These are phyloP conservation scores for Melampsora americana DNA, from an alignment of 1,284 basidiomycete genomes.

Conservation along the genomic window DNA sequence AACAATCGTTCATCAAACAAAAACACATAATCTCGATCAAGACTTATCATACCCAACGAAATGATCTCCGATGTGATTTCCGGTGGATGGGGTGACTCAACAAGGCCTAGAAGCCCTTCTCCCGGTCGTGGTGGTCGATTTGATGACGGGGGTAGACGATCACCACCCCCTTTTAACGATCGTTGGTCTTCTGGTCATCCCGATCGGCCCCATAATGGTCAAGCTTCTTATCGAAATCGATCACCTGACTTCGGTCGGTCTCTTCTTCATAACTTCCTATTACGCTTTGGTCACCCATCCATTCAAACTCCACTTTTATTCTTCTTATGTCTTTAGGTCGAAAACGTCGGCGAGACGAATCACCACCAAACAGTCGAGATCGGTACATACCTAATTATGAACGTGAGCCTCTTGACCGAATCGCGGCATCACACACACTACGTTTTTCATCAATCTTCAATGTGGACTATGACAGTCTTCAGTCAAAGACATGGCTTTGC, in stretches of 20 bases:
- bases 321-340: constrained; percentile 17
- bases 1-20: no score
- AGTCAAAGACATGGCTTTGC: not conserved
- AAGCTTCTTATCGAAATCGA: constrained; percentile 9
- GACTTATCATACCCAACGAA: not conserved
- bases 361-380: constrained; percentile 38
- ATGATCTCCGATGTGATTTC: not conserved
- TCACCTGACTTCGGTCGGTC: constrained; percentile 38
- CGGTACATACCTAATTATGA: constrained; percentile 44
- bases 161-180: constrained; percentile 14
- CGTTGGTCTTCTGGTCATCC: not conserved
- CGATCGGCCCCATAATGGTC: not conserved
- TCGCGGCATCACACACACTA: no score
- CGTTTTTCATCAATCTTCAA: not conserved
- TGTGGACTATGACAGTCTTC: not conserved
- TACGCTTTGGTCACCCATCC: not conserved
- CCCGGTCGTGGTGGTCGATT: constrained; percentile 42
- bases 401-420: constrained; percentile 41
- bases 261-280: not conserved
- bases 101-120: constrained; percentile 37
- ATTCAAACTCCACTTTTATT: not conserved
- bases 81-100: not conserved
- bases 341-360: constrained; percentile 34
- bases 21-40: not conserved
- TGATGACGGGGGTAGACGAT: constrained; percentile 36